A percentile compares a stretch with the other conserved stretches of the same genome.
These are phyloP conservation scores for Pyrenochaeta sp. DNA, from an alignment of 2,329 filamentous ascomycete genomes.

Conservation along the genomic window DNA sequence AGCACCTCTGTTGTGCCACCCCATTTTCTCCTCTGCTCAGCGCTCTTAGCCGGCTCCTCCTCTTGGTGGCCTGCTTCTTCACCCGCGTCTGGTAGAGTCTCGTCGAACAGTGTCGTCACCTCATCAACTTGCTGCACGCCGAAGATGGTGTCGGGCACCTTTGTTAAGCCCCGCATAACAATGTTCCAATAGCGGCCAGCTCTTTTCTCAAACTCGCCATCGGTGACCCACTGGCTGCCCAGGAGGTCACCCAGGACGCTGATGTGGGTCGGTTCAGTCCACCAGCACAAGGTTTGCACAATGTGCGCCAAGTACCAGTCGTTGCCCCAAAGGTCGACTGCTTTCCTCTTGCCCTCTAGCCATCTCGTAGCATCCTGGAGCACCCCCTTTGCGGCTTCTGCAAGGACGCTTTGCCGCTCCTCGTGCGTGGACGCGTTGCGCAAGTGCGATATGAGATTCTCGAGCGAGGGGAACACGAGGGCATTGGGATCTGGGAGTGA, in stretches of 20 bases:
- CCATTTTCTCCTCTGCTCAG: slow-evolving; percentile 20
- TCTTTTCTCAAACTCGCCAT: slow-evolving; percentile 80
- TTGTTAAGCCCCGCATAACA: slow-evolving; percentile 74
- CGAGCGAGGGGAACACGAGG: slow-evolving; percentile 50
- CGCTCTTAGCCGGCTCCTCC: background rate
- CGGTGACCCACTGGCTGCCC: slow-evolving; percentile 92
- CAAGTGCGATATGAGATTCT: slow-evolving; percentile 41
- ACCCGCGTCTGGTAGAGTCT: slow-evolving; percentile 9
- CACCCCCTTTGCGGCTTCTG: slow-evolving; percentile 26
- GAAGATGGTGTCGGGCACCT: slow-evolving; percentile 58
- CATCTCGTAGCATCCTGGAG: slow-evolving; percentile 71
- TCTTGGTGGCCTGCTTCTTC: slow-evolving; percentile 4
- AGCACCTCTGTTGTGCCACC: slow-evolving; percentile 47
- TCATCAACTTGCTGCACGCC: slow-evolving; percentile 13
- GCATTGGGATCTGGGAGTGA: slow-evolving; percentile 66
- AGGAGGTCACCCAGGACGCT: slow-evolving; percentile 89
- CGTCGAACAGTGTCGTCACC: background rate
- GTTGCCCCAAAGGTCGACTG: slow-evolving; percentile 88
- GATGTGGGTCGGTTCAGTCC: slow-evolving; percentile 83
- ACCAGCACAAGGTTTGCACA: slow-evolving; percentile 84
- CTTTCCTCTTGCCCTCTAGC: slow-evolving; percentile 74
- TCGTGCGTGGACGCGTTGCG: slow-evolving; percentile 22
- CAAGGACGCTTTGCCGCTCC: slow-evolving; percentile 13
- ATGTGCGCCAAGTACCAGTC: slow-evolving; percentile 95
- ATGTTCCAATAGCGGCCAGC: slow-evolving; percentile 80